Base-by-base conservation (phyloP, 2,329 filamentous ascomycete genomes). In the Fusarium liriodendri region DNA sequence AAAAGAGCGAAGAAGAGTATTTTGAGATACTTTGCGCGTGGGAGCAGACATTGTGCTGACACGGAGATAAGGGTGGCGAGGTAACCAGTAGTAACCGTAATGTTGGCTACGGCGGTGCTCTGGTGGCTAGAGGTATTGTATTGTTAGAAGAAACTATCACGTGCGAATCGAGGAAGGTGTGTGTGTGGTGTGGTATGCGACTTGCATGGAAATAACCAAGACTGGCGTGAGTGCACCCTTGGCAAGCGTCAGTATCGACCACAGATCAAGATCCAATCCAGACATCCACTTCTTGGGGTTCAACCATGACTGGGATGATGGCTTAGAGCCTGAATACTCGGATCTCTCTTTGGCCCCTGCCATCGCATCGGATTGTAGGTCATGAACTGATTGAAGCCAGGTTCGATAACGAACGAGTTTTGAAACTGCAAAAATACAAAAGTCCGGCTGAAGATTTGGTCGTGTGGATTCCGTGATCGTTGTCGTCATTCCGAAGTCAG, bases 1-100 rank as follows among this genome's bases (percentile, higher is more conserved):
- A 70, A 52, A 2, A 70, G 64, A 16, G 61, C 67, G 32, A 68
- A 70, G 40, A 64, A 67, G 55, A 70, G 67, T 40, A 65, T 65
- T 33, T 68, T 67, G 55, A 70, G 45, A n/a, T 67, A 70, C 22
- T 68, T 70, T 18, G 64, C 68, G 1, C 68, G 68, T 6, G 68
- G 68, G 42, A 47, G 42, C 45, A 35, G 33, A 35, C 33, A 35
- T 35, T 35, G 33, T 35, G 33, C 33, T 35, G 33, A 35, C 33
- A 35, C 33, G 33, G 33, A 35, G 33, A 35, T 35, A 14, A 35
- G 33, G 33, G 33, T 35, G 33, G 33, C 33, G 33, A 35, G 33
- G 33, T 35, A 35, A 35, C 33, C 33, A 35, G 33, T 35, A 14
- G 33, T 35, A 14, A 35, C 11, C 11, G 33, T 35, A 47, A 50